phyloP scores from a whole-genome alignment of 306 rosid genomes.

The Phaseolus lunatus region DNA sequence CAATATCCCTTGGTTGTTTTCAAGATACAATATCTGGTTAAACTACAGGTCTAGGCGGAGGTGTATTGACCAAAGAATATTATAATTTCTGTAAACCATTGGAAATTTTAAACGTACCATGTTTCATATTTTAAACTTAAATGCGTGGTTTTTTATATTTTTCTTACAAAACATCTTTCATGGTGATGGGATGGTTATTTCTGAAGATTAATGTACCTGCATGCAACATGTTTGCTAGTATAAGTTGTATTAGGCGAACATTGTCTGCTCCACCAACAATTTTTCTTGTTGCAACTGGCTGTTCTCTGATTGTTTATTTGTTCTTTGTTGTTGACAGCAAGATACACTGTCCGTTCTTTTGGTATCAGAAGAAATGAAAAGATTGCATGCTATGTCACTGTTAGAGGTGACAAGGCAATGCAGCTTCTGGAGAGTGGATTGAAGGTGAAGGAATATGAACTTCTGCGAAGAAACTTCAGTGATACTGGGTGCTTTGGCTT shows the following conservation, averaged over 20 bases:
- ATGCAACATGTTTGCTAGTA: background rate
- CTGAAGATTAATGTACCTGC: background rate
- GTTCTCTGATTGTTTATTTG: background rate
- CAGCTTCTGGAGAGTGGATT: constrained; percentile 87
- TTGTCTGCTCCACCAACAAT: background rate
- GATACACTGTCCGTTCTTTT: constrained; percentile 83
- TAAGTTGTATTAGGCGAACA: background rate
- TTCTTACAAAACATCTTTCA: background rate
- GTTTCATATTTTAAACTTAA: no score
- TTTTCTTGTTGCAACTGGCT: background rate
- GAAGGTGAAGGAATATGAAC: constrained; percentile 84
- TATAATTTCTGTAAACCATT: background rate
- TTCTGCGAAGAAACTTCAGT: constrained; percentile 79
- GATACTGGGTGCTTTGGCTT: constrained; percentile 89
- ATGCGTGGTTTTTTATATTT: no score
- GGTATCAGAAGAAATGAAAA: constrained; percentile 88
- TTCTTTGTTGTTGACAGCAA: constrained; percentile 50
- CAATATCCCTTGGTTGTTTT: constrained; percentile 52
- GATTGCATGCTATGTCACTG: constrained; percentile 89
- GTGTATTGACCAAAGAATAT: background rate
- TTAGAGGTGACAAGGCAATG: constrained; percentile 86
- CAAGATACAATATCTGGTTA: constrained; percentile 62
- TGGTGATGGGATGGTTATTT: background rate
- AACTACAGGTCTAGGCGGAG: no score
- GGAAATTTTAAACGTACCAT: no score